These are phyloP conservation scores for Xylaria grammica DNA, from an alignment of 495 filamentous ascomycete genomes.

Conservation along the genomic window DNA sequence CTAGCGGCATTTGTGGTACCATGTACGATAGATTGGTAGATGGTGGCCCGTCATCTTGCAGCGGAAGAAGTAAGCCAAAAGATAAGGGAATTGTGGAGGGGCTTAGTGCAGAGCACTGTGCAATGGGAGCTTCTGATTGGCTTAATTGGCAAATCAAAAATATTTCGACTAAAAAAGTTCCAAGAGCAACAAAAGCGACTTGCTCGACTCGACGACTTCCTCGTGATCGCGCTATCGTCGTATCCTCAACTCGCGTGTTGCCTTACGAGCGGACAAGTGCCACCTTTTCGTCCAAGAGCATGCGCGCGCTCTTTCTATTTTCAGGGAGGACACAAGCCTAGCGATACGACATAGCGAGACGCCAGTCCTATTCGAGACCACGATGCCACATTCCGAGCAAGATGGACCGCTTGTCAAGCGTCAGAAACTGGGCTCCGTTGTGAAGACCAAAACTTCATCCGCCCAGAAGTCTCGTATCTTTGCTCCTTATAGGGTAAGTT, in stretches of 20 bases:
- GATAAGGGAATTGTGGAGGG: slow-evolving; percentile 1
- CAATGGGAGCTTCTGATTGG: slow-evolving; percentile 14
- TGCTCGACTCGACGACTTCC: neutral
- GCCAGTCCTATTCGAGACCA: neutral
- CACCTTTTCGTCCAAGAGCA: neutral
- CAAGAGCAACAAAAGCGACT: neutral
- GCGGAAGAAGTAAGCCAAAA: neutral
- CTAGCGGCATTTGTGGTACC: no score
- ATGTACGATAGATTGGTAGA: neutral
- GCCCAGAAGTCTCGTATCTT: slow-evolving; percentile 74
- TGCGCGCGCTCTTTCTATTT: slow-evolving; percentile 2
- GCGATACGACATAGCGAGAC: neutral
- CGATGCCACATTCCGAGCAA: slow-evolving; percentile 55
- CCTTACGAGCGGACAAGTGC: neutral
- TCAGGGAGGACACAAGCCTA: neutral
- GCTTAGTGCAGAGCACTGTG: neutral
- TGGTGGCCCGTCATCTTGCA: neutral
- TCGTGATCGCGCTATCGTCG: no score
- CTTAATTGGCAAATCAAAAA: slow-evolving; percentile 1
- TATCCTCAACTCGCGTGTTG: neutral
- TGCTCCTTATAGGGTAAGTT: slow-evolving; percentile 86
- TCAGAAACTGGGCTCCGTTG: slow-evolving; percentile 60
- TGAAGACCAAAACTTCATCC: slow-evolving; percentile 39
- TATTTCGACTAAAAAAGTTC: slow-evolving; percentile 17
- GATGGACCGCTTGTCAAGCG: slow-evolving; percentile 68